phyloP scores from a whole-genome alignment of 2,329 filamentous ascomycete species.

The Trichoderma asperellum region DNA sequence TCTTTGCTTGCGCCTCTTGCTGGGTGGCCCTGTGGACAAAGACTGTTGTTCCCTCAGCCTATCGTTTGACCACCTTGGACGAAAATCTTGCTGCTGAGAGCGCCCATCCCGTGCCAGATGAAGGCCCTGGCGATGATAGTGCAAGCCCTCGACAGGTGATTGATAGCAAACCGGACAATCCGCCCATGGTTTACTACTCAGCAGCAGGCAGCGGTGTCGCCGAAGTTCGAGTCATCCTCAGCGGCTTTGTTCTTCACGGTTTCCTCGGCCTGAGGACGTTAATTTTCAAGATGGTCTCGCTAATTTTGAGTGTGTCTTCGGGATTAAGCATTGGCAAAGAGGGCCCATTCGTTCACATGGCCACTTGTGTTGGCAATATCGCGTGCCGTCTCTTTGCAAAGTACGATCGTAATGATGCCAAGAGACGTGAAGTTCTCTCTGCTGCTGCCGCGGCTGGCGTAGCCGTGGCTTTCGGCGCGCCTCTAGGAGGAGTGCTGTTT shows the following conservation, averaged over 20 bases:
- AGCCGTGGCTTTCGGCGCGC: constrained; percentile 91
- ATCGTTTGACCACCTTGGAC: constrained; percentile 85
- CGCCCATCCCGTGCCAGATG: constrained; percentile 43
- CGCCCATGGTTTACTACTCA: constrained; percentile 92
- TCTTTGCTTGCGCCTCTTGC: constrained; percentile 73
- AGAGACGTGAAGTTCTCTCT: constrained; percentile 90
- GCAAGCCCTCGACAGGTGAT: constrained; percentile 49
- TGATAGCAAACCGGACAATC: constrained; percentile 44
- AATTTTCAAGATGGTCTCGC: constrained; percentile 77
- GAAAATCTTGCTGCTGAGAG: constrained; percentile 82
- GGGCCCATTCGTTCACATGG: constrained; percentile 95
- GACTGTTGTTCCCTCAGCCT: constrained; percentile 87
- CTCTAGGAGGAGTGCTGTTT: constrained; percentile 84
- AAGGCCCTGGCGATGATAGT: constrained; percentile 50
- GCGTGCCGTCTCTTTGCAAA: constrained; percentile 91
- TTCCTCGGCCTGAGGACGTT: constrained; percentile 90
- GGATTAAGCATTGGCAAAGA: constrained; percentile 95
- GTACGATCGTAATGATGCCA: constrained; percentile 92
- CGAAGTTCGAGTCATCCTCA: constrained; percentile 97
- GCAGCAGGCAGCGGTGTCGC: constrained; percentile 95
- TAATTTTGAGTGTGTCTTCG: constrained; percentile 88
- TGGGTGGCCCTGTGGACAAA: constrained; percentile 86
- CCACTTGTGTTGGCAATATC: constrained; percentile 93
- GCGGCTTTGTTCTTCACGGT: constrained; percentile 93
- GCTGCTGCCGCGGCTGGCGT: constrained; percentile 91